Conservation (phyloP, 2,329 filamentous ascomycete species). For the Lecanicillium sp. region DNA sequence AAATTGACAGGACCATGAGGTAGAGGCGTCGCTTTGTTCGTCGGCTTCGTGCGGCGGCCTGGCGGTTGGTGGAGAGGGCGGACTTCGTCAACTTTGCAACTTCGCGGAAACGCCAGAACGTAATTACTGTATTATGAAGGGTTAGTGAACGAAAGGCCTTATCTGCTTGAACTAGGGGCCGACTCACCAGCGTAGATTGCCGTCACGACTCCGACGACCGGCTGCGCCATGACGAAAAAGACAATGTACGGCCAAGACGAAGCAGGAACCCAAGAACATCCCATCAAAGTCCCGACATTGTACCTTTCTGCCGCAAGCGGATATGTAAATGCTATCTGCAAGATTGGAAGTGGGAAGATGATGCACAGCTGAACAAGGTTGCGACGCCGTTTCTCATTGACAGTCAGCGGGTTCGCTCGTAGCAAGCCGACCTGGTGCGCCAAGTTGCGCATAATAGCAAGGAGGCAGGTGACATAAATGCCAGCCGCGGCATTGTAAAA, state of each 20-base stretch:
- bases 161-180: background rate
- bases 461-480: slow-evolving; percentile 41
- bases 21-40: slow-evolving; percentile 46
- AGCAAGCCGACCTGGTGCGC: slow-evolving; percentile 40
- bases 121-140: slow-evolving; percentile 28
- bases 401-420: slow-evolving; percentile 30
- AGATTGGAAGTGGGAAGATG: slow-evolving; percentile 45
- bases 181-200: slow-evolving; percentile 41
- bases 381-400: slow-evolving; percentile 32
- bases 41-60: slow-evolving; percentile 33
- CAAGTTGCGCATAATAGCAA: slow-evolving; percentile 48
- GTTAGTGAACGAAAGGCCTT: slow-evolving; percentile 3
- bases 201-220: slow-evolving; percentile 34
- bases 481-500: slow-evolving; percentile 38
- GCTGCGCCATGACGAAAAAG: slow-evolving; percentile 39
- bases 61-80: slow-evolving; percentile 31
- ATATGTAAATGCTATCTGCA: slow-evolving; percentile 41
- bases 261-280: slow-evolving; percentile 38
- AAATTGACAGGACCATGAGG: slow-evolving; percentile 44
- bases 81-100: slow-evolving; percentile 33
- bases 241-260: slow-evolving; percentile 39
- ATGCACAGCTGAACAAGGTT: slow-evolving; percentile 41
- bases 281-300: slow-evolving; percentile 38
- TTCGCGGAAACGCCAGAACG: slow-evolving; percentile 39
- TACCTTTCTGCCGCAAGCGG: slow-evolving; percentile 41